phyloP scores from a whole-genome alignment of 2,329 filamentous ascomycete genomes.

The Xylaria digitata region DNA sequence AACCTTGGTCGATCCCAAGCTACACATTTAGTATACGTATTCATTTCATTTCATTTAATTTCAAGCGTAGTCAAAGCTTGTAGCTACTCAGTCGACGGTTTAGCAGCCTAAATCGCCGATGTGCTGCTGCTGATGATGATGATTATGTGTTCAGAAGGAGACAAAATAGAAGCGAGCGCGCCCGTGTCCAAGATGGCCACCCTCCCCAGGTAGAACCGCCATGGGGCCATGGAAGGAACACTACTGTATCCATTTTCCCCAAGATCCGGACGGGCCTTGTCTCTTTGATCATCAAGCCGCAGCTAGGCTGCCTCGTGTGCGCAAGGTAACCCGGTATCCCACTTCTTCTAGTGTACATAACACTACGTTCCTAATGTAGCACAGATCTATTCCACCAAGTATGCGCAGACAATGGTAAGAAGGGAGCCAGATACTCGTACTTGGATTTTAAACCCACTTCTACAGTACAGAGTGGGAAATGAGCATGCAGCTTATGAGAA shows the following conservation, averaged over 20 bases:
- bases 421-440: neutral
- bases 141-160: neutral
- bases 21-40: conserved; percentile 10
- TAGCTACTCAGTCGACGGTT: neutral
- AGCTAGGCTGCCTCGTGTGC: conserved; percentile 20
- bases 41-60: neutral
- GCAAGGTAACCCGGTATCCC: conserved; percentile 18
- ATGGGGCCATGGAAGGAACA: neutral
- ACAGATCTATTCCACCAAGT: neutral
- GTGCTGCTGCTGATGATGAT: neutral
- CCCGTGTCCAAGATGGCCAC: neutral
- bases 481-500: conserved; percentile 9
- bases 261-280: conserved; percentile 30
- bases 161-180: neutral
- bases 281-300: conserved; percentile 18
- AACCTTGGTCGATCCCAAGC: conserved; percentile 4
- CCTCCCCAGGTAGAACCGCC: neutral
- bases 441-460: conserved; percentile 10
- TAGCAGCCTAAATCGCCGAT: conserved; percentile 17
- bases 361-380: neutral
- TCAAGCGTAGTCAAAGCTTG: neutral
- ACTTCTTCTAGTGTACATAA: conserved; percentile 1
- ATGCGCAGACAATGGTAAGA: neutral
- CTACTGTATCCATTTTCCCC: conserved; percentile 28
- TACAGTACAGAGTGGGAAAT: neutral